These are phyloP conservation scores for Marsdenia floribunda DNA, from an alignment of 257 asterid genomes.

Conservation along the genomic window DNA sequence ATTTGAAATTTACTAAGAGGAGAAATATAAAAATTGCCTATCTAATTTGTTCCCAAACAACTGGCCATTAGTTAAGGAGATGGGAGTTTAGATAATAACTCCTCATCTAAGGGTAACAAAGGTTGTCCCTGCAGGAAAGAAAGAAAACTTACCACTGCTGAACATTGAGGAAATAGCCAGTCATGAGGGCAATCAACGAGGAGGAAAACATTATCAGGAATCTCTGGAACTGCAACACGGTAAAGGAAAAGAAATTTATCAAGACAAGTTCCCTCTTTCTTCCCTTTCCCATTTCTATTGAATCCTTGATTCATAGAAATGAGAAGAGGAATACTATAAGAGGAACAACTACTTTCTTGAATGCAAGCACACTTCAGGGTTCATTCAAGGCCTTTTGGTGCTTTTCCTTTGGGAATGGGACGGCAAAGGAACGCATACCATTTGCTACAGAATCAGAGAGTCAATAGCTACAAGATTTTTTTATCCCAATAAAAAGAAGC, in stretches of 20 bases:
- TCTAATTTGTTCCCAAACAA: neutral
- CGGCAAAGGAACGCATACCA: neutral
- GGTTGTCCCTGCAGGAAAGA: neutral
- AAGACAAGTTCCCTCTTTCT: neutral
- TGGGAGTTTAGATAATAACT: neutral
- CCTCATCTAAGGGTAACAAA: neutral
- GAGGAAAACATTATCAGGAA: slow-evolving; percentile 69
- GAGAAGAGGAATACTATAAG: neutral
- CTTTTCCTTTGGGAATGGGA: neutral
- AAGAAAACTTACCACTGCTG: slow-evolving; percentile 79
- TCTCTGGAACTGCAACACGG: slow-evolving; percentile 51
- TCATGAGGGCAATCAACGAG: slow-evolving; percentile 94
- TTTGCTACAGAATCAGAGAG: neutral
- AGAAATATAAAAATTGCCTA: neutral
- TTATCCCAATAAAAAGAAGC: too few relatives aligned
- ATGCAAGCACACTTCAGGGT: too few relatives aligned
- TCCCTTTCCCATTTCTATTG: too few relatives aligned
- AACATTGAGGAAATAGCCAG: slow-evolving; percentile 95
- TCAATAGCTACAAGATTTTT: neutral
- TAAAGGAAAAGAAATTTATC: neutral
- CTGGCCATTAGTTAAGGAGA: neutral
- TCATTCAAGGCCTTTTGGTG: neutral
- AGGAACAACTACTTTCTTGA: neutral
- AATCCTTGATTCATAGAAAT: neutral
- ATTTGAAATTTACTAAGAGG: neutral